phyloP scores from a whole-genome alignment of 192 early-diverging fungal genomes.

The Coemansia sp. region DNA sequence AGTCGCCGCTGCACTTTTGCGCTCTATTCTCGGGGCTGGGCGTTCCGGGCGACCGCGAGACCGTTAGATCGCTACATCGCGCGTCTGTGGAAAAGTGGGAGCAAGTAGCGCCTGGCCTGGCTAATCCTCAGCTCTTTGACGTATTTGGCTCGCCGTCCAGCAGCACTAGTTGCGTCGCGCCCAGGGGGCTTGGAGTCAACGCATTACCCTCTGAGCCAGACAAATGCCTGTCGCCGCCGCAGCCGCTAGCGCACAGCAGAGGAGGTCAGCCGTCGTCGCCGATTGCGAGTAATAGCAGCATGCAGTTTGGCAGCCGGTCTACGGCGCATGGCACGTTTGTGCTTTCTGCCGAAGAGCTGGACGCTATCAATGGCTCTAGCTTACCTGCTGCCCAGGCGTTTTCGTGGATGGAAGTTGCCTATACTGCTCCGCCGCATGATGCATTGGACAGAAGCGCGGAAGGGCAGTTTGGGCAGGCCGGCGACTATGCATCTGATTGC shows the following conservation, averaged over 20 bases:
- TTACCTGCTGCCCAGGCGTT: background rate
- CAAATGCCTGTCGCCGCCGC: background rate
- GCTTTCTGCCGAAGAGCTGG: slow-evolving; percentile 39
- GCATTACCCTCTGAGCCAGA: background rate
- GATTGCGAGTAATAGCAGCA: slow-evolving; percentile 4
- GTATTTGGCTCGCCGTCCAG: slow-evolving; percentile 15
- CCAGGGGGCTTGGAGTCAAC: background rate
- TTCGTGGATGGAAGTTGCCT: background rate
- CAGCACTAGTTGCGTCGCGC: background rate
- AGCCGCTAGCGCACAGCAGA: background rate
- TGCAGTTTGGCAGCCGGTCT: slow-evolving; percentile 12
- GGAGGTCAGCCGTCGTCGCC: background rate
- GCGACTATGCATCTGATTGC: slow-evolving; percentile 4
- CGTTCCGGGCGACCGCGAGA: background rate
- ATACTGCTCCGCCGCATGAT: background rate
- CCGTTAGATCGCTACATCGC: slow-evolving; percentile 11
- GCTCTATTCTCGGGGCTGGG: slow-evolving; percentile 36
- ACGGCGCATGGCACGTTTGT: slow-evolving; percentile 21
- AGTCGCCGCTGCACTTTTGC: slow-evolving; percentile 29
- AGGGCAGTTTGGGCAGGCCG: background rate
- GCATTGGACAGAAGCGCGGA: background rate
- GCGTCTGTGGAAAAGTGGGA: slow-evolving; percentile 13
- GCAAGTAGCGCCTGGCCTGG: slow-evolving; percentile 5
- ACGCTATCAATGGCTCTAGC: slow-evolving; percentile 16
- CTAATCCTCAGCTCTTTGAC: slow-evolving; percentile 18